Percentiles rank a stretch among this genome's conserved stretches.
Evolutionary conservation across 225 moss, liverwort and hornwort genomes (phyloP).

Genomic region (Polytrichum formosum): DNA sequence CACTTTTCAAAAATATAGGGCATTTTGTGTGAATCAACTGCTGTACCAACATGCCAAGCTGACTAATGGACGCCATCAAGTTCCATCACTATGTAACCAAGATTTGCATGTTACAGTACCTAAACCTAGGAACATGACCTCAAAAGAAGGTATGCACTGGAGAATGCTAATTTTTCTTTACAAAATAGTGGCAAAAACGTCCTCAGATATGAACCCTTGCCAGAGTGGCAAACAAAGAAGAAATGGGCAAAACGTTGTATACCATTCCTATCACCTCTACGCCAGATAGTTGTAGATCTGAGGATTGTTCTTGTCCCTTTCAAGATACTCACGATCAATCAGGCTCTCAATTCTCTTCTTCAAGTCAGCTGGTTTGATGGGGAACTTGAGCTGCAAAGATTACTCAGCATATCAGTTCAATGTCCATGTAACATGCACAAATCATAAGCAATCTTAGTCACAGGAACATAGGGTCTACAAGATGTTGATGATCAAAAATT

Average conservation of each 20-base stretch:
- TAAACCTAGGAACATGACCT: constrained; percentile 1
- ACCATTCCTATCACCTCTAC: background rate
- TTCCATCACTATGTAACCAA: background rate
- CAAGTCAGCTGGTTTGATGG: constrained; percentile 21
- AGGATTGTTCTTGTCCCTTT: constrained; percentile 21
- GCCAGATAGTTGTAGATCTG: constrained; percentile 24
- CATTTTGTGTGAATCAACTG: background rate
- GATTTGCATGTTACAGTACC: constrained; percentile 9
- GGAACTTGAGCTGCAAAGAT: constrained; percentile 18
- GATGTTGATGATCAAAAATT: too few relatives aligned
- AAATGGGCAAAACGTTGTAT: background rate
- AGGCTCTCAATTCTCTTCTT: constrained; percentile 23
- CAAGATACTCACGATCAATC: constrained; percentile 20
- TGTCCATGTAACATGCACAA: background rate
- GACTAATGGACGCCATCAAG: background rate
- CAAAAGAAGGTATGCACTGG: background rate
- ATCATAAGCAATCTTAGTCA: background rate
- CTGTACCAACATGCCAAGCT: constrained; percentile 1
- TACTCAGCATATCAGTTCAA: background rate
- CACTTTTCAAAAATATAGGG: too few relatives aligned
- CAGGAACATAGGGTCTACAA: background rate
- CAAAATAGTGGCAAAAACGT: constrained; percentile 7
- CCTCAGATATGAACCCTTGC: background rate
- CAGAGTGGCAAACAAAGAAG: background rate
- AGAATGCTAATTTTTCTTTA: constrained; percentile 1